These are phyloP conservation scores for Diplosphaera chodatii DNA, from an alignment of 139 green algal species.

Conservation along the genomic window DNA sequence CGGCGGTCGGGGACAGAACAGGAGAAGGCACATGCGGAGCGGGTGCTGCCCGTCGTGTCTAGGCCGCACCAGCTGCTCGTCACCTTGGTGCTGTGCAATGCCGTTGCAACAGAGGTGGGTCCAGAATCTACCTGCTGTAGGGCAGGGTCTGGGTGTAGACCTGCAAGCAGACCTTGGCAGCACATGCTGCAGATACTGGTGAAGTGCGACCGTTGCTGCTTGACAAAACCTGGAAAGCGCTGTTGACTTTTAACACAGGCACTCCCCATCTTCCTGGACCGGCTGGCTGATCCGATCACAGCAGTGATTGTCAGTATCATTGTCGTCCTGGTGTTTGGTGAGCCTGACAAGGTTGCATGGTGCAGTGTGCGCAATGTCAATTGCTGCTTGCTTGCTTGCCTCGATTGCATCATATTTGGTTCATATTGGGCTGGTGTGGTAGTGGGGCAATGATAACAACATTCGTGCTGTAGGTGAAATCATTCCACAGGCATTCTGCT, in stretches of 20 bases:
- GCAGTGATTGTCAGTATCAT: constrained; percentile 70
- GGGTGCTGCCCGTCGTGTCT: constrained; percentile 20
- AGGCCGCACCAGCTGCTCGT: background rate
- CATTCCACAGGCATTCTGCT: constrained; percentile 17
- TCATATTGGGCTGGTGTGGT: too few species aligned
- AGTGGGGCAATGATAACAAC: background rate
- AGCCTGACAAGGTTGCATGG: too few species aligned
- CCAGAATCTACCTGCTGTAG: too few species aligned
- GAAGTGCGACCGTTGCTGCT: too few species aligned
- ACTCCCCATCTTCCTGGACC: constrained; percentile 71
- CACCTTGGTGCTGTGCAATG: constrained; percentile 71
- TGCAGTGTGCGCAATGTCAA: too few species aligned
- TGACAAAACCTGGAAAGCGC: too few species aligned
- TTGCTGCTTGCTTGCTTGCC: too few species aligned
- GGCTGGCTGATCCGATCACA: constrained; percentile 52
- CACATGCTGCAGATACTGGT: too few species aligned
- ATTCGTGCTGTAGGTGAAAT: constrained; percentile 17
- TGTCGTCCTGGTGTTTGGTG: constrained; percentile 83
- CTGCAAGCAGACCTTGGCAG: too few species aligned
- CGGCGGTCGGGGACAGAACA: constrained; percentile 38
- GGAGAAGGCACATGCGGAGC: constrained; percentile 39
- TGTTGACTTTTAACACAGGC: too few species aligned
- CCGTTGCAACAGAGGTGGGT: constrained; percentile 44
- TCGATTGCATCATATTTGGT: too few species aligned
- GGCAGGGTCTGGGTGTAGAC: too few species aligned